Percentiles rank a stretch among this genome's conserved stretches.
Conservation (phyloP, 768 basidiomycete genomes). For the Lactarius sanguifluus region DNA sequence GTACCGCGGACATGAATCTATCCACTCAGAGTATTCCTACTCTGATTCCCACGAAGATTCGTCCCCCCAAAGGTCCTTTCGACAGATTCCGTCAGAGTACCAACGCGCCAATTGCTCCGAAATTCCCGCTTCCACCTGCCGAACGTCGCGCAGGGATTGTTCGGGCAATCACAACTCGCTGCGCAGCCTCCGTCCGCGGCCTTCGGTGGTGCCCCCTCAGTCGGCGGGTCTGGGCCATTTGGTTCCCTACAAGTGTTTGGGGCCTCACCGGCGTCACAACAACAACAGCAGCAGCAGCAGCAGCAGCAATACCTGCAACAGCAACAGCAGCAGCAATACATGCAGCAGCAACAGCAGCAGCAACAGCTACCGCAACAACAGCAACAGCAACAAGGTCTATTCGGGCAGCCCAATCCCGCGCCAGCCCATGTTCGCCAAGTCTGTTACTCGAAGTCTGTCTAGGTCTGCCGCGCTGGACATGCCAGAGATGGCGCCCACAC, state of each 20-base stretch:
- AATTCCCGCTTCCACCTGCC: background rate
- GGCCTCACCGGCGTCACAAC: too few species aligned
- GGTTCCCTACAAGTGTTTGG: background rate
- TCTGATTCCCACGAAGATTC: conserved; percentile 20
- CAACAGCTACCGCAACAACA: background rate
- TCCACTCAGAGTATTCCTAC: conserved; percentile 37
- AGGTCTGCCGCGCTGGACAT: background rate
- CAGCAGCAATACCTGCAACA: too few species aligned
- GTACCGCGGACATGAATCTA: conserved; percentile 48
- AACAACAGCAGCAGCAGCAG: too few species aligned
- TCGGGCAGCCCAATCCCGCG: background rate
- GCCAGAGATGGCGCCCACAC: too few species aligned
- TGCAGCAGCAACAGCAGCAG: too few species aligned
- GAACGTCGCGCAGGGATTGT: background rate
- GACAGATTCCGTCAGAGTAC: background rate
- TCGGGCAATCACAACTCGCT: background rate
- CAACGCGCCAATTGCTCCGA: background rate
- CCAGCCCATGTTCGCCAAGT: background rate
- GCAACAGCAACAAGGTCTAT: background rate
- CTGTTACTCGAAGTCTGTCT: conserved; percentile 27
- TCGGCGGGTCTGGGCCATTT: background rate
- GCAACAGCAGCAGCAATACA: too few species aligned
- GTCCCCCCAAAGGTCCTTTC: background rate
- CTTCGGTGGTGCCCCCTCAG: too few species aligned
- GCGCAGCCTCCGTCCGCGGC: background rate